Evolutionary conservation across 805 yeast species (phyloP).

Genomic region (Saccharomycopsis sp.): DNA sequence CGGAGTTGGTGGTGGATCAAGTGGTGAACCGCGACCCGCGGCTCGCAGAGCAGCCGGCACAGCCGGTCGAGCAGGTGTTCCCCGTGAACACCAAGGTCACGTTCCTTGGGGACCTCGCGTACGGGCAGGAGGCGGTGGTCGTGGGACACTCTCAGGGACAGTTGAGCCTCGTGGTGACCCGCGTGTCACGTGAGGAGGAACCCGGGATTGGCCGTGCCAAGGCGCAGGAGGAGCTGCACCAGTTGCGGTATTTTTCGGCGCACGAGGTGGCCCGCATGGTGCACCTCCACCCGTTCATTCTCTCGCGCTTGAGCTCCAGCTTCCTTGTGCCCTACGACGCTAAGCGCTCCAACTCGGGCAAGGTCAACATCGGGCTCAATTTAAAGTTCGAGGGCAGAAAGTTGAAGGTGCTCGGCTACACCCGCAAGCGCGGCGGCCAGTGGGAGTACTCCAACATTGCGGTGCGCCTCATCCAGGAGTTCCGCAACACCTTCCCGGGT

Average conservation of each 20-base stretch:
- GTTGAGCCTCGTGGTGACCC: constrained; percentile 48
- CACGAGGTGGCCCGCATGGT: constrained; percentile 55
- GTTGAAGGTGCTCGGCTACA: constrained; percentile 82
- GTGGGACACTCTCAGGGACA: constrained; percentile 45
- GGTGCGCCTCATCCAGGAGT: constrained; percentile 54
- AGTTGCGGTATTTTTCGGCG: constrained; percentile 57
- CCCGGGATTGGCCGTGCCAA: constrained; percentile 60
- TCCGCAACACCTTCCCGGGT: constrained; percentile 52
- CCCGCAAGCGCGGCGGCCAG: constrained; percentile 53
- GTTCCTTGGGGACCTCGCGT: constrained; percentile 79
- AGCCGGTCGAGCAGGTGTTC: constrained; percentile 75
- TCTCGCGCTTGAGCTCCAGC: constrained; percentile 73
- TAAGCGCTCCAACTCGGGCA: constrained; percentile 35
- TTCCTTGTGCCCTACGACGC: constrained; percentile 41
- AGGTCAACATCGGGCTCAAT: constrained; percentile 69
- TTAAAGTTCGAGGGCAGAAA: constrained; percentile 76
- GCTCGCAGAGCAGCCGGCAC: constrained; percentile 61
- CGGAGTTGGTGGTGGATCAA: constrained; percentile 70
- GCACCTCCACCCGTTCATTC: constrained; percentile 52
- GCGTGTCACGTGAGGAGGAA: constrained; percentile 41
- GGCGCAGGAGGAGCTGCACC: constrained; percentile 48
- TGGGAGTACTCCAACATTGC: constrained; percentile 88
- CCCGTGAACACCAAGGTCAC: constrained; percentile 68
- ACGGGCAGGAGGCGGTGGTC: constrained; percentile 71
- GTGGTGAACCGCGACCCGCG: constrained; percentile 72